Evolutionary conservation across 2,329 filamentous ascomycete genomes (phyloP), one percentile per base, ranked within the genome.

Genomic region (Exophiala aquamarina): DNA sequence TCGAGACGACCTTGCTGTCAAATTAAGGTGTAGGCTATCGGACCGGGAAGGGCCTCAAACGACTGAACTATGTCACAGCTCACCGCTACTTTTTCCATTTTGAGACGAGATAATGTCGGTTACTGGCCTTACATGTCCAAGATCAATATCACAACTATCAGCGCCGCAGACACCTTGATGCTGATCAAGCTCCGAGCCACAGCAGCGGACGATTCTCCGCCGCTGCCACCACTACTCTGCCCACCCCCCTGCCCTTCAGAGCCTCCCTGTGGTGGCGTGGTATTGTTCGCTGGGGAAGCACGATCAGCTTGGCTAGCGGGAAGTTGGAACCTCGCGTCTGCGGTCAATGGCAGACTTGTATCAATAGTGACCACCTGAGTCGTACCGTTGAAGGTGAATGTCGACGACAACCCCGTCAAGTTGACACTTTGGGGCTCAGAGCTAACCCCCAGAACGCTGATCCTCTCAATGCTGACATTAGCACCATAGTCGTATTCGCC

Each of bases 401-500:
- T 55, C 26, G 47, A 33, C 7, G 31, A 36, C 6, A 47, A 55
- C 28, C 34, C 44, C 33, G 26, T 40, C 28, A 52, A 45, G 17
- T 40, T 46, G 44, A 46, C 31, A 15, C 20, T 39, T 3, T 28
- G 35, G 9, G 55, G 55, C 20, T 21, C 38, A 15, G 37, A 21
- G 20, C 51, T 49, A 33, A 61, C 58, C 7, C 64, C 64, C 15
- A 68, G 53, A 18, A 70, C 28, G 2, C 60, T 67, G 29, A 69
- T 60, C 14, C 58, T 58, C 41, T 68, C 63, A 34, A 70, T 56
- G 17, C 50, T 49, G 18, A 67, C 62, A 17, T 61, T 56, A 2
- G 55, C 49, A 28, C 57, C 46, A 47, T 79, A 84, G 1, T 66
- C 76, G 60, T 84, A 86, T 2, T 59, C 63, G 1, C 83, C 83